Percentiles rank a stretch among this genome's conserved stretches.
Conservation (phyloP, 768 basidiomycete genomes). For the Terana coerulea region DNA sequence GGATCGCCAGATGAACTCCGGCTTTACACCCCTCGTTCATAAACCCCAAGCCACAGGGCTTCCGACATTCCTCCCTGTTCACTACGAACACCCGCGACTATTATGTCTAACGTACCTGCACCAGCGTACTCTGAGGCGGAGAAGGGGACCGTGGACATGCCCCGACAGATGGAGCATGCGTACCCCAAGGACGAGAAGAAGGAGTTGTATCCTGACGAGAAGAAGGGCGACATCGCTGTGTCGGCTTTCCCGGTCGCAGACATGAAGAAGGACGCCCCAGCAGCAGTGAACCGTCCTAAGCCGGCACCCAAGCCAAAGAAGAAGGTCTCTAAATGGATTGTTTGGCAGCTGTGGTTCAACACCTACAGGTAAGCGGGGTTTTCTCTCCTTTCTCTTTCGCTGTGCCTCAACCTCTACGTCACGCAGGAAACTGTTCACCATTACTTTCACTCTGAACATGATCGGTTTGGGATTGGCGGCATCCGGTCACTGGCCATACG, state of each 20-base stretch:
- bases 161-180: slow-evolving; percentile 23
- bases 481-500: slow-evolving; percentile 64
- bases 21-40: slow-evolving; percentile 7
- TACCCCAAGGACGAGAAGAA: slow-evolving; percentile 38
- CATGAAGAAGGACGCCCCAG: slow-evolving; percentile 40
- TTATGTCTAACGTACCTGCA: slow-evolving; percentile 19
- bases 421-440: slow-evolving; percentile 67
- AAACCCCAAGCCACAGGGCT: background rate
- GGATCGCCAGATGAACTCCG: background rate
- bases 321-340: slow-evolving; percentile 56
- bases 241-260: slow-evolving; percentile 29
- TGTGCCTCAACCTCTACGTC: background rate
- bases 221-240: slow-evolving; percentile 30
- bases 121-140: slow-evolving; percentile 51
- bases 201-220: slow-evolving; percentile 34
- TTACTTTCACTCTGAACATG: slow-evolving; percentile 57
- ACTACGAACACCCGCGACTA: slow-evolving; percentile 1
- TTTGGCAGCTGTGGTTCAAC: slow-evolving; percentile 73
- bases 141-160: slow-evolving; percentile 50
- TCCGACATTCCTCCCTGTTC: background rate
- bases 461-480: slow-evolving; percentile 58
- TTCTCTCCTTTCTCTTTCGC: background rate
- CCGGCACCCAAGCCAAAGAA: slow-evolving; percentile 46
- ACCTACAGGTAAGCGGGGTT: slow-evolving; percentile 59
- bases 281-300: slow-evolving; percentile 21